Base-by-base conservation (phyloP, 495 filamentous ascomycete species). In the Penicillium atrosanguineum region DNA sequence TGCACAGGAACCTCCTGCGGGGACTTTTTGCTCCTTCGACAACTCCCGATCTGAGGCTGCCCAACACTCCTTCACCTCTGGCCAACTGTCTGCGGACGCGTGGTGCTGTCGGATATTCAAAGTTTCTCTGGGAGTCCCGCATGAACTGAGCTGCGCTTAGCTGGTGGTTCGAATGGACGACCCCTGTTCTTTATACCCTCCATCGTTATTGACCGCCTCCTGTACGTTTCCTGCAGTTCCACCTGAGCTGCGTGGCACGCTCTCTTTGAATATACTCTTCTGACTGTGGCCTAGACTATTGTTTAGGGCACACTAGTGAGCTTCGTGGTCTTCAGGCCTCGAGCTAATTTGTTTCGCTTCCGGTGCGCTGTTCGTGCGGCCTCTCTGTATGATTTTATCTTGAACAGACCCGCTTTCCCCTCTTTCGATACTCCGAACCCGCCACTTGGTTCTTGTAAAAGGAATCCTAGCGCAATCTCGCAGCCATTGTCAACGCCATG, bases 31-130 rank as follows among this genome's bases (percentile, higher is more conserved):
- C n/a, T 42, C 20, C 39, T 34, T 34, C 1, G 31, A 34, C 31
- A 34, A 2, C 11, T 31, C 11, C 31, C 14, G 4, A 39, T 2
- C 16, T 40, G 37, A 54, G 43, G 52, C 45, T 54, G 52, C 52
- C 52, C 52, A 48, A 54, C 37, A 15, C 26, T 18, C 20, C 52
- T 14, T 25, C n/a, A 7, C 18, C 19, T 25, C 19, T 25, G 25
- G 12, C 63, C 61, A 67, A 53, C 64, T 59, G 58, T 48, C 46
- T 48, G 23, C 41, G 52, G 31, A 34, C 57, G 58, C 62, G 48
- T 67, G 64, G 64, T 23, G 23, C 23, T 23, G 6, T 34, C 23
- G 29, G 20, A 23, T 29, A 45, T 5, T 20, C 9, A 38, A 39
- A 14, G 15, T 52, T 51, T 28, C 21, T 46, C 52, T 29, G 36